Percentiles rank a stretch among this genome's conserved stretches.
Evolutionary conservation across 768 basidiomycete species (phyloP).

Genomic region (Psilocybe cyanescens): DNA sequence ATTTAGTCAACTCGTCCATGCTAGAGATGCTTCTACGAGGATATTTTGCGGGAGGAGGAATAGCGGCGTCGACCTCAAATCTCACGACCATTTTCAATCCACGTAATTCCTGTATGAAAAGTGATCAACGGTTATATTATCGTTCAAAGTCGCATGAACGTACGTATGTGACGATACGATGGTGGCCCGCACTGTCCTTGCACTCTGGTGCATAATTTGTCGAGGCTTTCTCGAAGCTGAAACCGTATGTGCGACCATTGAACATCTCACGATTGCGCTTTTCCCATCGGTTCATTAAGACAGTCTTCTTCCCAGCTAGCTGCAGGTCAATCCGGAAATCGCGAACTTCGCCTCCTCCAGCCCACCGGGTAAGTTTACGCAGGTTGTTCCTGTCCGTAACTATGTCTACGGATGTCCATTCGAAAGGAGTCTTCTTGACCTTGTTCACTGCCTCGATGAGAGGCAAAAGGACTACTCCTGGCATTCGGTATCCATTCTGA

Average conservation of each 20-base stretch:
- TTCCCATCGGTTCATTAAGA: constrained; percentile 68
- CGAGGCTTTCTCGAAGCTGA: constrained; percentile 62
- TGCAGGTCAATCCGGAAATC: constrained; percentile 77
- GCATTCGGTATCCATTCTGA: constrained; percentile 57
- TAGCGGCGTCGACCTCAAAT: constrained; percentile 58
- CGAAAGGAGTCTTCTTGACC: constrained; percentile 36
- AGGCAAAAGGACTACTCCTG: constrained; percentile 46
- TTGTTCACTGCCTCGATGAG: constrained; percentile 63
- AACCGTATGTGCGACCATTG: constrained; percentile 51
- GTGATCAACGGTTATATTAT: not conserved
- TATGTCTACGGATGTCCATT: constrained; percentile 48
- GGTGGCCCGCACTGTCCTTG: constrained; percentile 56
- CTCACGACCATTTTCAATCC: constrained; percentile 62
- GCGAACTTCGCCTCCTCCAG: constrained; percentile 35
- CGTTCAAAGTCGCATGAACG: constrained; percentile 22
- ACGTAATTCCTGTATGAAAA: constrained; percentile 50
- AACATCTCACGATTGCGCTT: constrained; percentile 35
- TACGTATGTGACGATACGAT: constrained; percentile 68
- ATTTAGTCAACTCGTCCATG: constrained; percentile 40
- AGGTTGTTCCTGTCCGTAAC: constrained; percentile 71
- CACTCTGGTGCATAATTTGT: constrained; percentile 54
- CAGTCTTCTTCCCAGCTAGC: constrained; percentile 58
- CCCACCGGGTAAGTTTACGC: constrained; percentile 66
- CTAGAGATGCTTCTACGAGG: constrained; percentile 28
- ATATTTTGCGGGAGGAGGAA: constrained; percentile 29